Percentiles rank a stretch among this genome's conserved stretches.
Conservation (phyloP, 2,329 filamentous ascomycete species). For the Pestalotiopsis sp. region DNA sequence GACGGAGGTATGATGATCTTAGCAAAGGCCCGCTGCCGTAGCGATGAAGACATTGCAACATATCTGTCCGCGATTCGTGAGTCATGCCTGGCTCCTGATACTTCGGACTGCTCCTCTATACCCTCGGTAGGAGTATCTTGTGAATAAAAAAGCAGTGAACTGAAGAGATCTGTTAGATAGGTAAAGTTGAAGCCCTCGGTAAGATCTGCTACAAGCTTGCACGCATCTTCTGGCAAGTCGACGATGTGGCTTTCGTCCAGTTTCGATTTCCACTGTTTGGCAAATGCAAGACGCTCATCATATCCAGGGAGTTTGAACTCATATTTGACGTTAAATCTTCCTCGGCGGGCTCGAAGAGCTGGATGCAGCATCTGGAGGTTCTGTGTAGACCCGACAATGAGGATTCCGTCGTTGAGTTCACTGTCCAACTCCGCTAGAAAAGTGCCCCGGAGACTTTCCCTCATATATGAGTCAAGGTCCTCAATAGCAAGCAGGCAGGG, state of each 20-base stretch:
- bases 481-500: not conserved
- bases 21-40: no score
- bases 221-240: not conserved
- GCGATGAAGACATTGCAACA: no score
- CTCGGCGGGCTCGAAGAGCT: constrained; percentile 55
- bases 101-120: no score
- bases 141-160: not conserved
- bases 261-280: constrained; percentile 51
- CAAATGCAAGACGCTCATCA: constrained; percentile 49
- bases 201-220: not conserved
- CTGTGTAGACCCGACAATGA: not conserved
- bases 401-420: not conserved
- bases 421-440: no score
- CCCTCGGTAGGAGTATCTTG: no score
- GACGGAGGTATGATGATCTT: no score
- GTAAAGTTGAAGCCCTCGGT: constrained; percentile 10
- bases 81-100: no score
- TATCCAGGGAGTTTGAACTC: constrained; percentile 50
- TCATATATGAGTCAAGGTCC: not conserved
- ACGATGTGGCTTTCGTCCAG: constrained; percentile 4
- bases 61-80: no score
- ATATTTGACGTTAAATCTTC: constrained; percentile 59
- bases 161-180: constrained; percentile 11
- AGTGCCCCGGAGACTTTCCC: no score
- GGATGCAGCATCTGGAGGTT: constrained; percentile 37